Evolutionary conservation across 176 grass and related monocot species (phyloP).

Genomic region (Poa pratensis): DNA sequence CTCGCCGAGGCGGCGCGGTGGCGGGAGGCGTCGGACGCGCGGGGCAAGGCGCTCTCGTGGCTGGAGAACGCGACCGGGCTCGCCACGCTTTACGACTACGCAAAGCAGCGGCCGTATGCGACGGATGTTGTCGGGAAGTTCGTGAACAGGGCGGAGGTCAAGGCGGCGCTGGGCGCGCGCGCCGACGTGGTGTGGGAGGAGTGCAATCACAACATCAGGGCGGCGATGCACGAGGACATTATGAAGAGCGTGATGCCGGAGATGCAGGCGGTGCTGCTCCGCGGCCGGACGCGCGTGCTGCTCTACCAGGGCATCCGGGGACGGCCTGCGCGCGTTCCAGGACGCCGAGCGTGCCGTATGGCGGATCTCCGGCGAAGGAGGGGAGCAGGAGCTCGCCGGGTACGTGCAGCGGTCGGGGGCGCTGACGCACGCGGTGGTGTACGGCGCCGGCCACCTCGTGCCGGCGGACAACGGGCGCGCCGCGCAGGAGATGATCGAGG

Average conservation of each 20-base stretch:
- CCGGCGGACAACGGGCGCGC: constrained; percentile 41
- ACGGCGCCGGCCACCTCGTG: constrained; percentile 45
- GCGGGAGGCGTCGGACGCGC: constrained; percentile 49
- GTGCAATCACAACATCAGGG: constrained; percentile 35
- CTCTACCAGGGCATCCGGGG: constrained; percentile 54
- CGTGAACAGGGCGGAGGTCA: constrained; percentile 46
- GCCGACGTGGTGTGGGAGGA: constrained; percentile 40
- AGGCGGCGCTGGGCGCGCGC: constrained; percentile 46
- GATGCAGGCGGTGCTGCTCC: constrained; percentile 53
- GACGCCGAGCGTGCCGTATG: constrained; percentile 48
- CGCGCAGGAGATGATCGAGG: constrained; percentile 60
- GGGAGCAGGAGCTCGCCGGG: constrained; percentile 26
- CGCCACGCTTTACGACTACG: constrained; percentile 51
- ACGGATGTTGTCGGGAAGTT: constrained; percentile 5
- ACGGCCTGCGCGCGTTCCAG: constrained; percentile 28
- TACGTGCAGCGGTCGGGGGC: constrained; percentile 42
- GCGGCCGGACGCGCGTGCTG: constrained; percentile 38
- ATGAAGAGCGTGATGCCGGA: constrained; percentile 69
- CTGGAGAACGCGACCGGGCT: constrained; percentile 55
- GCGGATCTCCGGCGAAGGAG: background rate
- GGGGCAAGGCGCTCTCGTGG: constrained; percentile 11
- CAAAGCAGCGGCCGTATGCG: constrained; percentile 35
- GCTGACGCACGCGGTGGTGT: constrained; percentile 46
- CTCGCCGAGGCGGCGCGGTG: constrained; percentile 38
- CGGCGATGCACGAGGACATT: constrained; percentile 53